Percentiles rank a stretch among this genome's conserved stretches.
These are phyloP conservation scores for Phaeosphaeria sp. DNA, from an alignment of 2,329 filamentous ascomycete genomes.

Conservation along the genomic window DNA sequence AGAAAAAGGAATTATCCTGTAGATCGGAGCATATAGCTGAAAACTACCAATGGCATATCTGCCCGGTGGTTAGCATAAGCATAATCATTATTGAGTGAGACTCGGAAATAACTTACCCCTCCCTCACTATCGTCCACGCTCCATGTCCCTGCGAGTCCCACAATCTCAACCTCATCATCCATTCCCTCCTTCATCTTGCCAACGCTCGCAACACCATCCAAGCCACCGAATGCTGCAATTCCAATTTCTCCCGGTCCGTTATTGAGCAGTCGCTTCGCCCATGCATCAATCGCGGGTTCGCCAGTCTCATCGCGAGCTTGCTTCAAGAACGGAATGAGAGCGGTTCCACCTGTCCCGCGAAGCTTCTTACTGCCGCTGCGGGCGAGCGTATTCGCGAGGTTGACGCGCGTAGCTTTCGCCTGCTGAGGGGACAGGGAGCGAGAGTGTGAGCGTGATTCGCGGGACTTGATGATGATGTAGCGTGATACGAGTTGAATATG, in stretches of 20 bases:
- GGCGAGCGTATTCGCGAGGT: conserved; percentile 61
- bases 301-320: conserved; percentile 96
- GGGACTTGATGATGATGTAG: conserved; percentile 90
- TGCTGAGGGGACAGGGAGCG: conserved; percentile 64
- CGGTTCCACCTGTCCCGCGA: conserved; percentile 90
- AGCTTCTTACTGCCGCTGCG: conserved; percentile 63
- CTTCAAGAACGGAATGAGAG: conserved; percentile 93
- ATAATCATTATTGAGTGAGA: background rate
- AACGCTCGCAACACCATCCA: background rate
- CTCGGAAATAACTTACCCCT: conserved; percentile 47
- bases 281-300: conserved; percentile 80
- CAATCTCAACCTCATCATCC: conserved; percentile 62
- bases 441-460: conserved; percentile 71
- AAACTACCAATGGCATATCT: conserved; percentile 42
- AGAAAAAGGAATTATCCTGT: too few species aligned
- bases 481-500: conserved; percentile 96
- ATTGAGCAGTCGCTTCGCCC: conserved; percentile 65
- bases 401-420: conserved; percentile 54
- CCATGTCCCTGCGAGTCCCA: conserved; percentile 85
- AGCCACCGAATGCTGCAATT: conserved; percentile 9
- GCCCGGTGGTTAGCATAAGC: background rate
- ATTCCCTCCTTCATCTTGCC: conserved; percentile 61
- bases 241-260: conserved; percentile 53
- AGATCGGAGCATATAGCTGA: background rate
- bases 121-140: conserved; percentile 82